Evolutionary conservation across 805 yeast species (phyloP).

Genomic region (Yamadazyma sp.): DNA sequence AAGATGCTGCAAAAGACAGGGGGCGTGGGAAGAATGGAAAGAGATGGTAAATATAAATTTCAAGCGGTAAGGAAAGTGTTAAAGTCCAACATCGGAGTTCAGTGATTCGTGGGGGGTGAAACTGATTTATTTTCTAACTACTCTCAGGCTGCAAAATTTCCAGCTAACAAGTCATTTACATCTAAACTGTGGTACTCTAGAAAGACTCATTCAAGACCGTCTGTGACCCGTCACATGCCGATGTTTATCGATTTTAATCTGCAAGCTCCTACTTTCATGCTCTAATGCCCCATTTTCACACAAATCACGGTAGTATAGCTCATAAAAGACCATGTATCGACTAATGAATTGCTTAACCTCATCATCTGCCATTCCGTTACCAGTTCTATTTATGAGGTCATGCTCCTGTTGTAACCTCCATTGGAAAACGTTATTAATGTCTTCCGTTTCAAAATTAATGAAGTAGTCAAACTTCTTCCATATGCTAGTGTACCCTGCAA

Average conservation of each 20-base stretch:
- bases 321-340: constrained; percentile 85
- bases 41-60: no score
- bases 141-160: no score
- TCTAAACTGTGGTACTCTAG: no score
- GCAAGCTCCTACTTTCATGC: background rate
- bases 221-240: no score
- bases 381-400: constrained; percentile 49
- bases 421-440: constrained; percentile 59
- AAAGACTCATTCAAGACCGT: no score
- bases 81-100: no score
- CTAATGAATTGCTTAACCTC: constrained; percentile 70
- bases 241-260: constrained; percentile 5
- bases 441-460: constrained; percentile 59
- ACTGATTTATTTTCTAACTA: no score
- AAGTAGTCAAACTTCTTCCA: constrained; percentile 64
- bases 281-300: constrained; percentile 16
- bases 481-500: constrained; percentile 51
- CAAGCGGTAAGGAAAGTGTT: no score
- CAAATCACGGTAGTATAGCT: constrained; percentile 58
- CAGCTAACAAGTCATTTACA: no score
- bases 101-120: no score
- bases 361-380: constrained; percentile 77
- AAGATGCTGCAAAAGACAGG: no score
- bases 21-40: no score
- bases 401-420: constrained; percentile 86